Base-by-base conservation (phyloP, 352 stramenopile genomes). In the Globisporangium okanoganense region DNA sequence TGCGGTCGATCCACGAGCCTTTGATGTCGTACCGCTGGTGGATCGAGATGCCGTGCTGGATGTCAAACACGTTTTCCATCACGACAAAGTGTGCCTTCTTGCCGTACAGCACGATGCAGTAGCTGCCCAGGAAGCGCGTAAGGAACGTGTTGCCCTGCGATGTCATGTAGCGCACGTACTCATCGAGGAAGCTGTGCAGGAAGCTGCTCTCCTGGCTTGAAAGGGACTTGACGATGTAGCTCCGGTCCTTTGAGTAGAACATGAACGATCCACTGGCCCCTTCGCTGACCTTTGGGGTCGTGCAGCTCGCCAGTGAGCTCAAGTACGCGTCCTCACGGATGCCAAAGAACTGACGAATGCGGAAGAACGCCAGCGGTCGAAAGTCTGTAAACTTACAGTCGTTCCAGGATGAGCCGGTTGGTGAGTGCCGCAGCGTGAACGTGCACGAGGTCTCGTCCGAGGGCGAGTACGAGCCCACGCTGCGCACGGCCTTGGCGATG, bases 21-120 rank as follows among this genome's bases (percentile, higher is more conserved):
- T 96, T 96, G 60, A 96, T 87, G 56, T 96, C 88, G 65, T 94
- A 96, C 10, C 79, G 73, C 67, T 92, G 76, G 60, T 96, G 82
- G 56, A 95, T 89, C 2, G 76, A 77, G 24, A 87, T 70, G 31
- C 78, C 76, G 56, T 90, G 79, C 45, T 88, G 78, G 0, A 88
- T 78, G 70, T 93, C 81, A 58, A 96, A 94, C 5, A 96, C 75
- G 54, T 96, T 96, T 51, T 91, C 81, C 87, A 96, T 96, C 36
- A 96, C 87, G 20, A 92, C 85, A 62, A 96, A 96, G 60, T 83
- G 76, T 48, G 78, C 77, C 41, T 72, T 68, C 43, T 76, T 78
- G 25, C 84, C 85, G 57, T 95, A 96, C 2, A 96, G 57, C 24
- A 75, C 65, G 53, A 96, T 80, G 47, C 80, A 85, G 63, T 96